Base-by-base conservation (phyloP, 2,329 filamentous ascomycete species). In the Calonectria pteridis region DNA sequence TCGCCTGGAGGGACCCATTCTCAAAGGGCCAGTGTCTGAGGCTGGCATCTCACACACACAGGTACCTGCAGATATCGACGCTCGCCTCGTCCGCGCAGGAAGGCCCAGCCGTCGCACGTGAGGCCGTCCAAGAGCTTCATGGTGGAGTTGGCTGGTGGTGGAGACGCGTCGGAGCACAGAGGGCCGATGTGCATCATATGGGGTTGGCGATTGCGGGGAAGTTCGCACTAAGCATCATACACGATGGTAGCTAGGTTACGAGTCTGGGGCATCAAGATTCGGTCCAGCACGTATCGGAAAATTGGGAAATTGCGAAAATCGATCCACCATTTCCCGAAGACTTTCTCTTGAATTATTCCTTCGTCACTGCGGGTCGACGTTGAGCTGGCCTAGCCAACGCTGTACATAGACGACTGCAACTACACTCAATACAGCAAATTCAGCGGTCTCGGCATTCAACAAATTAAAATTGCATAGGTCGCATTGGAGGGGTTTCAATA, bases 1-100 rank as follows among this genome's bases (percentile, higher is more conserved):
- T 63, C 63, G 69, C 31, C 69, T 67, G 35, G 69, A 59, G 18
- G 69, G 69, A 46, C 64, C 64, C 69, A 72, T 72, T 53, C 35
- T 72, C 33, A 23, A 43, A 43, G 69, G 53, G 31, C 63, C 51
- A 43, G 50, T 29, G 35, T 67, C 51, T 13, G 40, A 67, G 23
- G 28, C 13, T 23, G 20, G 51, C 31, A 63, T 63, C 63, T 51
- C 31, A 51, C 37, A 26, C 37, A 26, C 37, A 43, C 26, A 16
- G n/a, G 29, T 49, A 37, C 31, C 62, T 67, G 69, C 51, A 50
- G 31, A 66, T 70, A 55, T 65, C 33, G 20, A 65, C 46, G 23
- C 35, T 40, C 55, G 59, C 18, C 58, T 35, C 26, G 28, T 50
- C 31, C n/a, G 29, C 43, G 35, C 59, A 53, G 26, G 11, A 35